Base-by-base conservation (phyloP, 1,139 yeast genomes). In the Candida sanyaensis region DNA sequence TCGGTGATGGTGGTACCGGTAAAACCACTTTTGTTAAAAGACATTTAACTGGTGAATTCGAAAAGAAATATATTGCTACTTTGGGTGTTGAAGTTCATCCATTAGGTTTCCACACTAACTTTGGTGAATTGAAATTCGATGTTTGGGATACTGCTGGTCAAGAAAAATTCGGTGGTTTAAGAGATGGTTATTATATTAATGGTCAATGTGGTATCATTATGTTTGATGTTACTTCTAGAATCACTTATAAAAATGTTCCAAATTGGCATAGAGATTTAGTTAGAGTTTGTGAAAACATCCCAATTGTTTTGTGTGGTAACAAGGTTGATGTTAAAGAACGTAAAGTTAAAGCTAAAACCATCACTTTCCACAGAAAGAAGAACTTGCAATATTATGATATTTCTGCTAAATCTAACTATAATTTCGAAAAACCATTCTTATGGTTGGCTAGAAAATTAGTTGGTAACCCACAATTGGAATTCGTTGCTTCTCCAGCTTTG, bases 61-160 rank as follows among this genome's bases (percentile, higher is more conserved):
- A 95, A 78, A 95, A 95, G 81, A 92, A 92, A 77, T 95, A 95
- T 81, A 90, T 89, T 73, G 99, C 99, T 70, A 95, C 99, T 53
- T 88, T 92, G 68, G 99, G 99, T 81, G 99, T 95, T 60, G 99
- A 95, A 75, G 99, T 95, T 59, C 97, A 93, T 73, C 99, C 99
- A 61, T 85, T 95, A 75, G 92, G 96, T 44, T 95, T 95, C 86
- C 90, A 85, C 87, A 95, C 99, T 71, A 93, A 93, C 82, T 93
- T 80, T 66, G 99, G 99, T 77, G 97, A 93, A 78, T 90, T 95
- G 78, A 92, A 90, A 76, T 95, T 95, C 75, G 97, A 95, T 70
- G 97, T 93, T 63, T 95, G 99, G 99, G 99, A 95, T 75, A 95
- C 99, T 54, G 99, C 99, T 51, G 99, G 99, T 57, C 99, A 95